Base-by-base conservation (phyloP, 2,329 filamentous ascomycete species). In the Aspergillus ibericus region DNA sequence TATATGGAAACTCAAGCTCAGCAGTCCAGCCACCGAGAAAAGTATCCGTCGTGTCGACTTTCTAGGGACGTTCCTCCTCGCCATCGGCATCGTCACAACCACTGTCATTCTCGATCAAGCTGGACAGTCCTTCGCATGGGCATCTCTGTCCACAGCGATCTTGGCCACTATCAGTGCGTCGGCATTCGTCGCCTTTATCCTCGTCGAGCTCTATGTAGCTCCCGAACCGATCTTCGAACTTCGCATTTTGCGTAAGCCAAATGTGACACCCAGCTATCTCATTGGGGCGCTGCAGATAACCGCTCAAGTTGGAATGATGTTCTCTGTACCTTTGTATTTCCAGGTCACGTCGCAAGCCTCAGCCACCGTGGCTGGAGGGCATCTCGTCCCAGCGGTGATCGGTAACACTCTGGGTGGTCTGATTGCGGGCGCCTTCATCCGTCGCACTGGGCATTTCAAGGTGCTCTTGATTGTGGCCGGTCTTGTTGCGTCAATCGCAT, bases 261-360 rank as follows among this genome's bases (percentile, higher is more conserved):
- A 74, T 15, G 70, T 74, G 9, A 53, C 66, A 0, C 27, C 62
- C 1, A 71, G 70, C 47, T 75, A 73, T 34, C 27, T 70, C 0
- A 82, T 87, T 36, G 77, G 80, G 20, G 74, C 77, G 2, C 73
- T 83, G 0, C 86, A 89, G 61, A 74, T 78, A 0, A 79, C 80
- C 1, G 83, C 85, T 0, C 88, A 91, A 65, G 71, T 85, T 8
- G 82, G 80, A 73, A 78, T 87, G 68, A 86, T 90, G 83, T 87
- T 86, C 55, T 81, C 82, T 0, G 82, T 90, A 0, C 88, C 88
- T 0, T 72, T 91, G 0, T 91, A 91, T 72, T 91, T 91, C 62
- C 85, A 89, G 58, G 82, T 88, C 1, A 87, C 87, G 0, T 75
- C 82, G 5, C 75, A 79, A 0, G 81, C 81, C 2, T 85, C 83